Evolutionary conservation across 2,329 filamentous ascomycete species (phyloP).

Genomic region (Pseudocercospora crystallina): DNA sequence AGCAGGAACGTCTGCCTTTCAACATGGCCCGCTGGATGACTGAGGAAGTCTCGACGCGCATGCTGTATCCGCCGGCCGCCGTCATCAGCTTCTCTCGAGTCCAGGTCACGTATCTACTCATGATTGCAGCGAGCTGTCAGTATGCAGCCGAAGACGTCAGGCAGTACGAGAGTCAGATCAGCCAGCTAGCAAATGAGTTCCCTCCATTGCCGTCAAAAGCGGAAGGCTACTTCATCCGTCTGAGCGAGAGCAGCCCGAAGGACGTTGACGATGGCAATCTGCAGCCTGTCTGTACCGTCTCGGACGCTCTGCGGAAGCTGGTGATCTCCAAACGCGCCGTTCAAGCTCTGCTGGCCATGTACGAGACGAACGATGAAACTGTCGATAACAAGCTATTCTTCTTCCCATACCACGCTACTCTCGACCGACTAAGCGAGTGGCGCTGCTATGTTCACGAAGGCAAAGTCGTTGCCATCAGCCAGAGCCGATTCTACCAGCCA

Average conservation of each 20-base stretch:
- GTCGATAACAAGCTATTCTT: constrained; percentile 8
- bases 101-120: not conserved
- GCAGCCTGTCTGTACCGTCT: not conserved
- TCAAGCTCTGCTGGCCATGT: constrained; percentile 5
- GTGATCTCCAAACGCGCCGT: constrained; percentile 9
- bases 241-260: constrained; percentile 10
- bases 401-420: constrained; percentile 5
- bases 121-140: not conserved
- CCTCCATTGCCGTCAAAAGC: not conserved
- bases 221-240: constrained; percentile 2
- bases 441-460: constrained; percentile 8
- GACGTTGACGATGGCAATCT: constrained; percentile 10
- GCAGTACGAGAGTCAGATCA: not conserved
- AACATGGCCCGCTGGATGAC: constrained; percentile 11
- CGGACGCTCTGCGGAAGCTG: constrained; percentile 5
- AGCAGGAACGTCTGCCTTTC: constrained; percentile 9
- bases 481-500: constrained; percentile 9
- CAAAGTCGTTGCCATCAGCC: constrained; percentile 7
- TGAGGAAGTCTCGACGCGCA: not conserved
- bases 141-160: not conserved
- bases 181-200: not conserved
- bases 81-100: not conserved
- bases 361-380: not conserved
- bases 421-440: constrained; percentile 13
- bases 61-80: not conserved